Conservation (phyloP, 2,329 filamentous ascomycete species). For the Aspergillus ochraceoroseus region DNA sequence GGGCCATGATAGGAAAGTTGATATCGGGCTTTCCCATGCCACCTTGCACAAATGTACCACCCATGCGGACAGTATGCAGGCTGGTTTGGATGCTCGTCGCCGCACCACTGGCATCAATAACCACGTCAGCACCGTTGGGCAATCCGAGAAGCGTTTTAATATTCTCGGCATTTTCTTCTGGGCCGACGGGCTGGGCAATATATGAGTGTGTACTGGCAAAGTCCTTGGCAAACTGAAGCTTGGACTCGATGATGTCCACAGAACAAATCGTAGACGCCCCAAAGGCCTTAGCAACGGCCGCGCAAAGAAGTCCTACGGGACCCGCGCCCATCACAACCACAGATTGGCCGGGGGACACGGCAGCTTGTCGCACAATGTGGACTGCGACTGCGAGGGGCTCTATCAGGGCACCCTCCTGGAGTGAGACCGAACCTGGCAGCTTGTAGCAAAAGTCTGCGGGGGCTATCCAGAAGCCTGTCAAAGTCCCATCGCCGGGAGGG, state of each 20-base stretch:
- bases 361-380: constrained; percentile 41
- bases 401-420: constrained; percentile 45
- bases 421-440: constrained; percentile 35
- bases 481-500: constrained; percentile 39
- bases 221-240: constrained; percentile 50
- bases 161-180: constrained; percentile 25
- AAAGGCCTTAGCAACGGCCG: constrained; percentile 58
- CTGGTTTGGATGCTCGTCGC: constrained; percentile 42
- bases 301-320: constrained; percentile 58
- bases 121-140: constrained; percentile 38
- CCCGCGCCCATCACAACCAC: constrained; percentile 59
- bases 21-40: constrained; percentile 37
- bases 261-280: constrained; percentile 57
- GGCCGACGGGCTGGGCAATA: constrained; percentile 12
- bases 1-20: constrained; percentile 32
- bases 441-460: constrained; percentile 41
- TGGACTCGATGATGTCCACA: constrained; percentile 55
- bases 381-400: constrained; percentile 49
- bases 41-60: constrained; percentile 27
- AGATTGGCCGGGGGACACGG: constrained; percentile 38
- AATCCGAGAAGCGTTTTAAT: constrained; percentile 36
- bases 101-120: constrained; percentile 41
- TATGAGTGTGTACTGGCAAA: constrained; percentile 52
- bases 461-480: constrained; percentile 36
- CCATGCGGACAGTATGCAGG: constrained; percentile 30